Conservation (phyloP, 148 eudicot genomes). For the Vaccinium vitisidaea region DNA sequence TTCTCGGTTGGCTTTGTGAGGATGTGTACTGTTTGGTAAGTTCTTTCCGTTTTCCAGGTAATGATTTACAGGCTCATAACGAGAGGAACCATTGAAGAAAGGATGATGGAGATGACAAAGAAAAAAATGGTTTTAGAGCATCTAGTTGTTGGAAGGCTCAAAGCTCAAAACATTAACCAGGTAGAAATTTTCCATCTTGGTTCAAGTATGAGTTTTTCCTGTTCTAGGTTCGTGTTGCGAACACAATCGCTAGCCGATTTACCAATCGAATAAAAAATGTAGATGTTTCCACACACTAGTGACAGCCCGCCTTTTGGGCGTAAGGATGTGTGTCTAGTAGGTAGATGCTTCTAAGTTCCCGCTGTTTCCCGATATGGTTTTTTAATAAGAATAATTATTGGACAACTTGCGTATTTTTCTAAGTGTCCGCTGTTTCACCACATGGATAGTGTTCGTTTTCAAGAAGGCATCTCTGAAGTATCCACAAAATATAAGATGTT, state of each 20-base stretch:
- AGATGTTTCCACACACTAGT: too few relatives aligned
- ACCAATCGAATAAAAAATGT: too few relatives aligned
- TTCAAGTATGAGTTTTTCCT: not conserved
- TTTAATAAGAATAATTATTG: too few relatives aligned
- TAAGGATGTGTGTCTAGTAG: too few relatives aligned
- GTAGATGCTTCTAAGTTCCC: too few relatives aligned
- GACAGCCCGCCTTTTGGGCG: too few relatives aligned
- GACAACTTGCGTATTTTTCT: too few relatives aligned
- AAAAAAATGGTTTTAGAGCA: constrained; percentile 98
- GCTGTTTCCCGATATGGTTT: too few relatives aligned
- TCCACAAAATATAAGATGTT: not conserved
- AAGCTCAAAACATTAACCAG: constrained; percentile 92
- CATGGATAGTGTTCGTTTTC: not conserved
- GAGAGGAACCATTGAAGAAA: constrained; percentile 95
- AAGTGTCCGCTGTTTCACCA: not conserved
- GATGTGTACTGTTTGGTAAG: not conserved
- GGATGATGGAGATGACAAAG: constrained; percentile 99
- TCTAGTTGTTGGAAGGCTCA: constrained; percentile 96
- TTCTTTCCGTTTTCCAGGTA: constrained; percentile 49
- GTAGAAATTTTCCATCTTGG: constrained; percentile 32
- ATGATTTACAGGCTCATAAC: constrained; percentile 94
- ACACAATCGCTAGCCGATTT: not conserved
- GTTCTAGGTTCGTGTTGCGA: not conserved
- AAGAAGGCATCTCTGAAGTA: not conserved
- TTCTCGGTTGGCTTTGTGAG: not conserved